Conservation (phyloP, 495 filamentous ascomycete genomes). For the Cladorrhinum samala region DNA sequence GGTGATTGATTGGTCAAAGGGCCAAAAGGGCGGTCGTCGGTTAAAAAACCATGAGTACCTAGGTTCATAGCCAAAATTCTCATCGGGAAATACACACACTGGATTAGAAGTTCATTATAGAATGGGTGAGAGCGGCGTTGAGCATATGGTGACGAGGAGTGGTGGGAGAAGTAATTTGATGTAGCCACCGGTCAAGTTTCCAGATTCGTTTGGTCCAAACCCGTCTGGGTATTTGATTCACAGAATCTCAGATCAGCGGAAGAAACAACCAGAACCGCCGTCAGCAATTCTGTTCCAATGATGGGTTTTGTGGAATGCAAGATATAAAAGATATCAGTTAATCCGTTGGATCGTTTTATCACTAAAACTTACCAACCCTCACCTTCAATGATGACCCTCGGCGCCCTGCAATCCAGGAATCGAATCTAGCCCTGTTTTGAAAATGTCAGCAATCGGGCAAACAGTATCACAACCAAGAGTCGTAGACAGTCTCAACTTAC, state of each 20-base stretch:
- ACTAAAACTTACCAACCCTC: not conserved
- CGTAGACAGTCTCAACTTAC: slow-evolving; percentile 24
- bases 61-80: too few relatives aligned
- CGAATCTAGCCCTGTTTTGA: not conserved
- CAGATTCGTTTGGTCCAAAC: too few relatives aligned
- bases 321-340: not conserved
- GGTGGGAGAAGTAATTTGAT: too few relatives aligned
- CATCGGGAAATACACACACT: too few relatives aligned
- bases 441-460: not conserved
- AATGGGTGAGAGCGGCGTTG: too few relatives aligned
- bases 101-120: too few relatives aligned
- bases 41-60: too few relatives aligned
- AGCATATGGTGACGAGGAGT: too few relatives aligned
- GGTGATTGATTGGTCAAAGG: too few relatives aligned
- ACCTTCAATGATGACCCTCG: not conserved
- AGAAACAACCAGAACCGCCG: not conserved
- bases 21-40: too few relatives aligned
- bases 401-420: not conserved
- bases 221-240: not conserved
- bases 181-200: too few relatives aligned
- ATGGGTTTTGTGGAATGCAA: not conserved
- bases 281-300: not conserved
- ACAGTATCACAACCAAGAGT: not conserved
- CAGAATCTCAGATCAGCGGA: not conserved
- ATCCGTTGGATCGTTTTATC: too few relatives aligned